Evolutionary conservation across 2,329 filamentous ascomycete genomes (phyloP), one percentile per base, ranked within the genome.

Genomic region (Penicillium italicum): DNA sequence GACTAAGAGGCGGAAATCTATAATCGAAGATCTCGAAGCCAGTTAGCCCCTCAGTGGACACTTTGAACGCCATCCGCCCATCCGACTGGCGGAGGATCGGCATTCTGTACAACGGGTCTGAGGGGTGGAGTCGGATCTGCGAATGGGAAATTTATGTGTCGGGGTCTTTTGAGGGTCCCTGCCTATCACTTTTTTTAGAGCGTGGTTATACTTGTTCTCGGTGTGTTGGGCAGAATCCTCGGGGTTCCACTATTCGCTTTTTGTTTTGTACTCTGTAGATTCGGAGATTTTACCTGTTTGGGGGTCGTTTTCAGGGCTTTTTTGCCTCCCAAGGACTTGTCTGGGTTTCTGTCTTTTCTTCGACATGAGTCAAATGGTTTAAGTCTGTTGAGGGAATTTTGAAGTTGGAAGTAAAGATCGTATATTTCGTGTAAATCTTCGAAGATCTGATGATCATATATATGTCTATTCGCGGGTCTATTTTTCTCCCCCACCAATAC

Each of bases 141-240:
- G 30, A 54, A 50, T 54, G 7, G 30, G 44, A 49, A n/a, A 16
- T 9, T 46, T 16, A 22, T 16, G 50, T 12, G 33, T 16, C 24
- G 18, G 49, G 24, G 10, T 28, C 11, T 24, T 6, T 30, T 10
- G 16, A 44, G 43, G 42, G 52, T 43, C 54, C 47, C 50, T 61
- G 60, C 41, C 54, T 46, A 62, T 62, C 52, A 56, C 22, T 60
- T 47, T 55, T 48, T 63, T 60, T 63, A 62, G 61, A 63, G 31
- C 11, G n/a, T 34, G 28, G 28, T 18, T 20, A 14, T 31, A 33
- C 36, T 48, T 46, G 31, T 22, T 46, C 24, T 33, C 16, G 30
- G 16, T 34, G 37, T 16, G 26, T 42, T 24, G 14, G 7, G 18
- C 22, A 36, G 26, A 10, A 16, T 37, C 26, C 34, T 42, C 31